Evolutionary conservation across 1,139 yeast genomes (phyloP).

Genomic region (Protomyces pachydermus): DNA sequence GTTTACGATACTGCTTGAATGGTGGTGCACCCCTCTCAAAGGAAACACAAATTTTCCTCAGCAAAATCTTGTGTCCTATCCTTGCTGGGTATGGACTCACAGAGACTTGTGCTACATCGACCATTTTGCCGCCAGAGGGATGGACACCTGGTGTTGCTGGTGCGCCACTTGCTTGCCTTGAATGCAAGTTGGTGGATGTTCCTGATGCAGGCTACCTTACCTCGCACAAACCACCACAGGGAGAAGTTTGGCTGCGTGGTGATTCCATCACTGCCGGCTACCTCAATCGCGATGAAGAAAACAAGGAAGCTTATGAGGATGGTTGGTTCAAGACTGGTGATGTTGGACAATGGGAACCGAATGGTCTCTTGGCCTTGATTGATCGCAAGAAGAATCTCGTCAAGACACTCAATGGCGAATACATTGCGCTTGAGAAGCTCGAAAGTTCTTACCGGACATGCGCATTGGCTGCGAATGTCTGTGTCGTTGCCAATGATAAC

Average conservation of each 20-base stretch:
- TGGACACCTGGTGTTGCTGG: slow-evolving; percentile 77
- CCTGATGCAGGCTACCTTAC: slow-evolving; percentile 82
- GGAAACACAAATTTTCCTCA: slow-evolving; percentile 80
- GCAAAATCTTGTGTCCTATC: slow-evolving; percentile 78
- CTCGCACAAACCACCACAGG: slow-evolving; percentile 59
- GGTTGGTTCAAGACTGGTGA: slow-evolving; percentile 98
- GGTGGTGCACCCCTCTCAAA: slow-evolving; percentile 91
- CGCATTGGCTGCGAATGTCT: slow-evolving; percentile 67
- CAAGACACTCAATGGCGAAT: slow-evolving; percentile 94
- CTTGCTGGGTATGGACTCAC: slow-evolving; percentile 95
- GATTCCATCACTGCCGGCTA: slow-evolving; percentile 68
- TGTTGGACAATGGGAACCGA: slow-evolving; percentile 84
- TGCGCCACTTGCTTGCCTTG: slow-evolving; percentile 72
- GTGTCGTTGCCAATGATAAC: slow-evolving; percentile 85
- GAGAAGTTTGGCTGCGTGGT: slow-evolving; percentile 83
- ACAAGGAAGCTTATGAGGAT: slow-evolving; percentile 67
- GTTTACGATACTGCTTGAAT: slow-evolving; percentile 63
- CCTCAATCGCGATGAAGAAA: slow-evolving; percentile 78
- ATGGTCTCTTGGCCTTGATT: slow-evolving; percentile 74
- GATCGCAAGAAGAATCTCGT: slow-evolving; percentile 96
- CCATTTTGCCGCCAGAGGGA: slow-evolving; percentile 59
- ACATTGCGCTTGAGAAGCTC: slow-evolving; percentile 80
- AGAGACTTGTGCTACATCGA: slow-evolving; percentile 87
- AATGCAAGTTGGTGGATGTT: slow-evolving; percentile 86
- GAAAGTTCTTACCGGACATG: slow-evolving; percentile 69